Conservation (phyloP, 768 basidiomycete genomes). For the Boletus subparvulus region DNA sequence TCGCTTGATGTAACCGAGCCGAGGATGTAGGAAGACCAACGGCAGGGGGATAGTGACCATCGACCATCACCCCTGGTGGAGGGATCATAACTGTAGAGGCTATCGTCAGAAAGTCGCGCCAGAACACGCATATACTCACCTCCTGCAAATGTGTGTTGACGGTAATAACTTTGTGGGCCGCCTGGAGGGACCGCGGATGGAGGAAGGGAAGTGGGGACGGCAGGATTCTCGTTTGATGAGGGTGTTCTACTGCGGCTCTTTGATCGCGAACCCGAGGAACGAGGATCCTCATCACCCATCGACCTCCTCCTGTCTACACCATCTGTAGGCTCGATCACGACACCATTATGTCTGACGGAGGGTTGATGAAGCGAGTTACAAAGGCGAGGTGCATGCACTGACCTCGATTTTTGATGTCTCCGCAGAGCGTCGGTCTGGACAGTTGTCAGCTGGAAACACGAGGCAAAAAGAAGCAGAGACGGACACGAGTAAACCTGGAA, state of each 20-base stretch:
- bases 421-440: constrained; percentile 76
- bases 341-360: constrained; percentile 55
- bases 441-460: constrained; percentile 17
- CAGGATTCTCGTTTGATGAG: constrained; percentile 40
- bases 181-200: constrained; percentile 31
- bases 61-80: constrained; percentile 40
- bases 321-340: constrained; percentile 55
- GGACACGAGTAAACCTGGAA: constrained; percentile 74
- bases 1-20: constrained; percentile 43
- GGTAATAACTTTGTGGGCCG: constrained; percentile 61
- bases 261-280: constrained; percentile 43
- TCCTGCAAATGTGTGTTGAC: constrained; percentile 58
- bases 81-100: constrained; percentile 41
- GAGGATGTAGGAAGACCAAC: constrained; percentile 55
- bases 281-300: constrained; percentile 25
- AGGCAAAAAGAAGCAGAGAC: constrained; percentile 28
- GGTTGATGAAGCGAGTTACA: not conserved
- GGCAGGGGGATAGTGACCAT: constrained; percentile 41
- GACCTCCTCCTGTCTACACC: constrained; percentile 18
- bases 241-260: constrained; percentile 55
- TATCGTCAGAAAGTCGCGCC: not conserved
- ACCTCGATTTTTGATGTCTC: constrained; percentile 80
- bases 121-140: constrained; percentile 22
- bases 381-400: constrained; percentile 19
- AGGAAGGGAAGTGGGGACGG: constrained; percentile 37